Base-by-base conservation (phyloP, 768 basidiomycete genomes). In the Naganishia friedmannii region DNA sequence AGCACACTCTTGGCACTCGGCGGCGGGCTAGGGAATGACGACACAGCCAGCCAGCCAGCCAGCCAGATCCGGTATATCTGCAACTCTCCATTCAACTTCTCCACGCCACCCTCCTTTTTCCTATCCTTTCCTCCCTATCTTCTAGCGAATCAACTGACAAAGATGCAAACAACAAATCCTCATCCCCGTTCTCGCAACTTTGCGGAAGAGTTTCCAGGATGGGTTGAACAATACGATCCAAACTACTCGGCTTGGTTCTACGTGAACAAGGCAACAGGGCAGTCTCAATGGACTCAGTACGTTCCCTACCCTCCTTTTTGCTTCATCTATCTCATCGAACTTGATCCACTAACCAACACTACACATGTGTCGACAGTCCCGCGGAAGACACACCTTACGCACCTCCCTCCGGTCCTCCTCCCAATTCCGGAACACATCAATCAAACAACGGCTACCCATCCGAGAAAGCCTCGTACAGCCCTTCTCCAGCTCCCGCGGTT, bases 221-320 rank as follows among this genome's bases (percentile, higher is more conserved):
- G 70, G 70, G 70, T 71, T 4, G 46, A 71, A 42, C 70, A 71
- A 56, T 72, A 42, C 42, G 55, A 72, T 48, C 29, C 54, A 23
- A 42, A 72, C 15, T 72, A 72, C 63, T 15, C 68, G n/a, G 55
- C 71, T 3, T 72, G 71, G 71, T 72, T 72, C 67, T 72, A 72
- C 63, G 71, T 72, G 26, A 68, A 72, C 53, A 72, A 63, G 46
- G 55, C 39, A 12, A 72, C 71, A 12, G 71, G 71, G 12, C 67
- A 72, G 31, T 68, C 67, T 3, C 67, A 63, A 28, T 72, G 71
- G 71, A 72, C 71, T 19, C 71, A 72, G 70, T 71, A 53, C 19
- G 66, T 66, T 2, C 42, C 23, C 4, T 34, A n/a, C 32, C 39
- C 45, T 39, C 31, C 5, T 55, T 9, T n/a, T n/a, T n/a, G n/a